Conservation (phyloP, 1,284 basidiomycete genomes). For the Ceratobasidium theobromae region DNA sequence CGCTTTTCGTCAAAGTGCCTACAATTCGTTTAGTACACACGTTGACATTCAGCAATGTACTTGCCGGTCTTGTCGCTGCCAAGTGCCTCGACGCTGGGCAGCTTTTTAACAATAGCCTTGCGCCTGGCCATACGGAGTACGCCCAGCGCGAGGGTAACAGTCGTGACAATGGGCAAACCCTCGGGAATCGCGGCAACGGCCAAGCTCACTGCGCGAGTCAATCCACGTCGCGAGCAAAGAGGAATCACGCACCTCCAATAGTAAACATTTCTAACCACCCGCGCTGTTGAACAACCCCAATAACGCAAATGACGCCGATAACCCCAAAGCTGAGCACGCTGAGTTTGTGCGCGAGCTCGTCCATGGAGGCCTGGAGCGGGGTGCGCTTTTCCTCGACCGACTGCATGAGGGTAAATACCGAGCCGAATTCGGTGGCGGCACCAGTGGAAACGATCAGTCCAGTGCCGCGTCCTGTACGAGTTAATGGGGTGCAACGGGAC, state of each 20-base stretch:
- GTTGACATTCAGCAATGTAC: constrained; percentile 8
- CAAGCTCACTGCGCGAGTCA: constrained; percentile 71
- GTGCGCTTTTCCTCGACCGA: constrained; percentile 94
- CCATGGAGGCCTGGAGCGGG: constrained; percentile 93
- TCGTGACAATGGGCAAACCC: constrained; percentile 95
- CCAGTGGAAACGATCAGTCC: constrained; percentile 93
- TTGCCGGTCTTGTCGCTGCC: constrained; percentile 93
- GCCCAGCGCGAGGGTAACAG: constrained; percentile 92
- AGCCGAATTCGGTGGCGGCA: constrained; percentile 88
- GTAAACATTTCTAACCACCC: constrained; percentile 99
- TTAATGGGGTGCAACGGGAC: background rate
- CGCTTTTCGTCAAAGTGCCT: constrained; percentile 96
- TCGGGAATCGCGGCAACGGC: constrained; percentile 98
- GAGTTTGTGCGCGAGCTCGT: constrained; percentile 91
- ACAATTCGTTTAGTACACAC: background rate
- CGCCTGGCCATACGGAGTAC: constrained; percentile 92
- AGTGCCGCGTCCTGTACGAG: constrained; percentile 66
- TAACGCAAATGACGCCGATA: constrained; percentile 90
- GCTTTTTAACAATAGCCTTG: constrained; percentile 95
- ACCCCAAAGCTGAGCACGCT: constrained; percentile 88
- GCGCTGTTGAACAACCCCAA: constrained; percentile 85
- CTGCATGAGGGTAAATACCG: constrained; percentile 98
- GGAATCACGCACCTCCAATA: constrained; percentile 85
- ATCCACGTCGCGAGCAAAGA: background rate
- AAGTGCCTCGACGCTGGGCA: constrained; percentile 92